Base-by-base conservation (phyloP, 805 yeast genomes). In the Priceomyces castillae region DNA sequence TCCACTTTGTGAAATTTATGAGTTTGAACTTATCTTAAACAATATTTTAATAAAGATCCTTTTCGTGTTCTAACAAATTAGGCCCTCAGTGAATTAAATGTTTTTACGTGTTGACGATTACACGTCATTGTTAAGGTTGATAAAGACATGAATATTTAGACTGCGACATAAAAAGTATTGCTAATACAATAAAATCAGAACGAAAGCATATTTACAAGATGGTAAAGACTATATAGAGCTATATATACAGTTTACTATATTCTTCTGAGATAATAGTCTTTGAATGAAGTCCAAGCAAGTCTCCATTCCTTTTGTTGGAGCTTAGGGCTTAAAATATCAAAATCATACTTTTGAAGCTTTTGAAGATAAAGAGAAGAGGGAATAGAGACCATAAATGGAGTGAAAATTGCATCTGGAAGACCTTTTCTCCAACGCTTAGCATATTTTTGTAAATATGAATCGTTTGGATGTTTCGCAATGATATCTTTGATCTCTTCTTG, bases 331-430 rank as follows among this genome's bases (percentile, higher is more conserved):
- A 76, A 63, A 3, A 86, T 49, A 57, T 87, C 86, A 56, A 87
- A 87, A 58, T 85, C 86, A 46, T 63, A 53, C 47, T 71, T 74
- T 56, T 88, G 84, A 40, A 87, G 68, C 44, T 71, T 71, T 44
- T 75, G 75, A 49, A 87, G 67, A 54, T 80, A 88, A 31, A 84
- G 71, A 14, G 76, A 61, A 0, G 85, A 73, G 0, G 95, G 95
- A 3, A 85, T 68, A 0, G 82, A 77, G 15, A 73, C 65, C 87
- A 87, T 76, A 46, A 78, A 74, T 2, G 95, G 92, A 2, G 82
- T 73, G 51, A 76, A 81, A 19, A 85, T 49, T 20, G 81, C 82
- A 54, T 84, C 90, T 0, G 86, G 84, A 4, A 82, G 46, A 1
- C 71, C 71, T 10, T 57, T 52, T 40, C 68, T 69, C 78, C 84